Base-by-base conservation (phyloP, 257 asterid genomes). In the Parsonsia alboflavescens region DNA sequence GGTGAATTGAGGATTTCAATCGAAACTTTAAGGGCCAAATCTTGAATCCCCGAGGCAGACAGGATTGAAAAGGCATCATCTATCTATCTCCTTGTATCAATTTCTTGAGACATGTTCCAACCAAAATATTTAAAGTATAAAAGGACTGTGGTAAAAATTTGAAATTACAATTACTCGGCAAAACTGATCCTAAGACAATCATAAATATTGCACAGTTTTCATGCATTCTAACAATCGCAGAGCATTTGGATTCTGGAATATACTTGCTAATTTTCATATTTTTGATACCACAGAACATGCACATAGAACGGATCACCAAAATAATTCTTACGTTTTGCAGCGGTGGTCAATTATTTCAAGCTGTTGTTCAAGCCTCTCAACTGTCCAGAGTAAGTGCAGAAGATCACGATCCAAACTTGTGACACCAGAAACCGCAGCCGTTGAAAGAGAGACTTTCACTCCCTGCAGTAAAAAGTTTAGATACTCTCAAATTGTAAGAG, bases 341-440 rank as follows among this genome's bases (percentile, higher is more conserved):
- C 93, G 95, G 33, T 81, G 91, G 72, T 87, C 91, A 72, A 91
- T 91, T 83, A 88, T 77, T 71, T 77, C 75, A 80, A 89, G 88
- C 85, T 86, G 96, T 66, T 82, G 90, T 78, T 88, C 93, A 54
- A 93, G 93, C 81, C 83, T 88, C 80, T 91, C 96, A 3, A 79
- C 85, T 3, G 93, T 93, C 89, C 85, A 87, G 72, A 78, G 72
- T 81, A 93, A 88, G 82, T 89, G 96, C 86, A 93, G 85, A 79
- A 88, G 76, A 85, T 83, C 84, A 76, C 76, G 80, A 77, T 91
- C 98, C 70, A 79, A 62, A 78, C 82, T 84, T 54, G 92, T 81
- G 82, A 83, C 82, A 45, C 72, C 75, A 72, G 88, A 78, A 76
- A 83, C 84, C 62, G 87, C 91, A 73, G 83, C 89, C 54, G 85